Evolutionary conservation across 1,284 basidiomycete genomes (phyloP).

Genomic region (Fomes fomentarius): DNA sequence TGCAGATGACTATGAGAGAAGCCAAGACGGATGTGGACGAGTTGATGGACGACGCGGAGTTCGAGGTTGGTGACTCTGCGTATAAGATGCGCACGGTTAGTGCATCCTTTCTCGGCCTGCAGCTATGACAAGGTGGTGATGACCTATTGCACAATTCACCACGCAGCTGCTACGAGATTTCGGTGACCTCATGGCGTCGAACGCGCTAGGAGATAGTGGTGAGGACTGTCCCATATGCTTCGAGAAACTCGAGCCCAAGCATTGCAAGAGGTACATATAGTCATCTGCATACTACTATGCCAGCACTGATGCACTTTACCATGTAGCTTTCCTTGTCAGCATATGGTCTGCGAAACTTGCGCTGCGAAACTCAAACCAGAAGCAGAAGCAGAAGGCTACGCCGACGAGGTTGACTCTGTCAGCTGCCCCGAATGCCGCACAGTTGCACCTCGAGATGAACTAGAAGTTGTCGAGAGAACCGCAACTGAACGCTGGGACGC

Average conservation of each 20-base stretch:
- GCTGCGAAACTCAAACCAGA: constrained; percentile 31
- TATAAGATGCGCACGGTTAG: constrained; percentile 46
- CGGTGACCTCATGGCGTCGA: constrained; percentile 42
- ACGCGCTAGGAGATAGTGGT: constrained; percentile 43
- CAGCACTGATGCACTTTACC: neutral
- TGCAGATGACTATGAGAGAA: constrained; percentile 42
- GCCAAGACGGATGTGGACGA: constrained; percentile 43
- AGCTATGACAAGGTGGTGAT: no score
- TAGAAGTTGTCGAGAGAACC: constrained; percentile 45
- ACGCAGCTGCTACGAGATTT: constrained; percentile 47
- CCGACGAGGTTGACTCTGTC: constrained; percentile 30
- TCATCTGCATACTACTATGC: neutral
- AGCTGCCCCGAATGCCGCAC: constrained; percentile 47
- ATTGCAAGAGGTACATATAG: constrained; percentile 38
- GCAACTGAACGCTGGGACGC: constrained; percentile 53
- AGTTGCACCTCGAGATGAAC: constrained; percentile 36
- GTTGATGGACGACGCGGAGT: constrained; percentile 31
- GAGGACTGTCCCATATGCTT: constrained; percentile 51
- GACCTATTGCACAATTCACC: no score
- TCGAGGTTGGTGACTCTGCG: constrained; percentile 36
- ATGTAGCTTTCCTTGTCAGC: constrained; percentile 45
- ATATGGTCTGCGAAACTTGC: constrained; percentile 46
- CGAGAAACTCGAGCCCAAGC: constrained; percentile 39
- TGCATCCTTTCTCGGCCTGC: no score
- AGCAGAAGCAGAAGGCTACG: neutral